Conservation (phyloP, 2,329 filamentous ascomycete genomes). For the Trichoderma hamatum region DNA sequence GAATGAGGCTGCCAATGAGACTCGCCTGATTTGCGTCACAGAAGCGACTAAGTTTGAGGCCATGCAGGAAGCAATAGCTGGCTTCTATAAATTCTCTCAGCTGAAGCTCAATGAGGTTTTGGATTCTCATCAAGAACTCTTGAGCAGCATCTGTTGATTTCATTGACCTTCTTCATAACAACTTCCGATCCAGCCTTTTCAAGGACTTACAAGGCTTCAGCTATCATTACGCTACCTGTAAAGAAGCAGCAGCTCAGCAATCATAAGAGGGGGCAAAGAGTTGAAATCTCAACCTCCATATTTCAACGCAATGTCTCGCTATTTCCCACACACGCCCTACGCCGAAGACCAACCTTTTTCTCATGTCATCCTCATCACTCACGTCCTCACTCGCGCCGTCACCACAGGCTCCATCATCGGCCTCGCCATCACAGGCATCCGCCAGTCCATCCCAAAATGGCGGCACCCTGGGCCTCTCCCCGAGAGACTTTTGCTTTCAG, state of each 20-base stretch:
- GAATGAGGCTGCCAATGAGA: background rate
- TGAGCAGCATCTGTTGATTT: accelerated
- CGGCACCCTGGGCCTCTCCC: conserved; percentile 37
- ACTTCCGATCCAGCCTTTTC: background rate
- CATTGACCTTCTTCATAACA: background rate
- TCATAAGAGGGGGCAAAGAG: background rate
- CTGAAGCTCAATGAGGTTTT: background rate
- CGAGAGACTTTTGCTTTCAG: conserved; percentile 47
- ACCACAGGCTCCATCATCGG: conserved; percentile 57
- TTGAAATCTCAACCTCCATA: background rate
- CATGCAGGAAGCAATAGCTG: background rate
- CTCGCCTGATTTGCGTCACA: conserved; percentile 22
- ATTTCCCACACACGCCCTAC: conserved; percentile 58
- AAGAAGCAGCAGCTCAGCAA: background rate
- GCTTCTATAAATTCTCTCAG: conserved; percentile 4
- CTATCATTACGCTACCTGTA: background rate
- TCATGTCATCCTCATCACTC: conserved; percentile 58
- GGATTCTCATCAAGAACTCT: background rate
- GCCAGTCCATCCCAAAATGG: conserved; percentile 35
- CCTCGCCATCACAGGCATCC: conserved; percentile 43
- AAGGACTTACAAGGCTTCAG: background rate
- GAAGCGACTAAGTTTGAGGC: background rate
- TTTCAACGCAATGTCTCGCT: conserved; percentile 53
- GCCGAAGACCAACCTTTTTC: conserved; percentile 65
- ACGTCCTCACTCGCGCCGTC: conserved; percentile 61